Evolutionary conservation across 1,139 yeast species (phyloP), one percentile per base, ranked within the genome.

Genomic region (Pichia sp.): DNA sequence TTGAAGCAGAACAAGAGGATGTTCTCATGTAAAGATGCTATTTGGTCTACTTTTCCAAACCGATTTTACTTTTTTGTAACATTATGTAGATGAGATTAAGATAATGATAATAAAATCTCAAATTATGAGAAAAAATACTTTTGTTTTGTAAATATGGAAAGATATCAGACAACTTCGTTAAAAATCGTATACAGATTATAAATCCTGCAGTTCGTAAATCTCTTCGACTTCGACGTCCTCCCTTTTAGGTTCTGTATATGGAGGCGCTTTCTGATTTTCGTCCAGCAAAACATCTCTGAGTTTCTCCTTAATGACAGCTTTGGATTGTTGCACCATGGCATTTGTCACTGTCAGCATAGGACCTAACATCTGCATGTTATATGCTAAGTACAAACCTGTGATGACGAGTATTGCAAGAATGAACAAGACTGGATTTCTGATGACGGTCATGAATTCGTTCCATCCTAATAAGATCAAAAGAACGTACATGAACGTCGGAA

Each of bases 371-470:
- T 86, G 86, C 69, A 86, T 76, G 52, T 79, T 78, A 67, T 88
- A 87, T 61, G 91, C 78, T 52, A 86, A 78, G 66, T 86, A 90
- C 2, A 79, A 69, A 1, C 81, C 86, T 0, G 87, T 90, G 1
- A 80, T 81, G 1, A 76, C 45, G 2, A 87, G 61, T 51, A 91
- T 65, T 8, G 81, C 64, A 53, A 85, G 72, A 20, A 90, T 74
- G 64, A 91, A 84, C 63, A 86, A 77, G 29, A 87, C 66, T 33
- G 99, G 99, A 68, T 89, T 92, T 60, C 95, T 79, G 51, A 93
- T 67, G 27, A 93, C 82, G 8, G 95, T 87, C 87, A 91, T 81
- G 63, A 93, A 87, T 75, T 95, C 98, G 70, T 92, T 92, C 97
- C 97, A 93, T 14, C 99, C 99, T 36, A 93, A 75, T 7, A 88